These are phyloP conservation scores for Jamesozyma piceae DNA, from an alignment of 805 yeast species.

Conservation along the genomic window DNA sequence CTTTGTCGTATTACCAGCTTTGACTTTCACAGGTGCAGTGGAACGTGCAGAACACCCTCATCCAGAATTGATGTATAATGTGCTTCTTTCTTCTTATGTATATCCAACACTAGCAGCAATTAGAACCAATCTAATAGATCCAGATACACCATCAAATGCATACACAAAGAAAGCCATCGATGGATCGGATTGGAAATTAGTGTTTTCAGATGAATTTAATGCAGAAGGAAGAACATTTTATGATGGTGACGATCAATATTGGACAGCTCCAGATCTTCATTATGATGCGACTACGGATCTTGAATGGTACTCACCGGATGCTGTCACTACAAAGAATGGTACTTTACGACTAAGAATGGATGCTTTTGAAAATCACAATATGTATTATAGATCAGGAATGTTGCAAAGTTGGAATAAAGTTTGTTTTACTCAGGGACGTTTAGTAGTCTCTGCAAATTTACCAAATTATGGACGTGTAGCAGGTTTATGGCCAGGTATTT, in stretches of 20 bases:
- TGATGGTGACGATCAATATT: slow-evolving; percentile 84
- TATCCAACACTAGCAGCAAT: slow-evolving; percentile 47
- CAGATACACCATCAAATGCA: slow-evolving; percentile 50
- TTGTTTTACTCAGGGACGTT: slow-evolving; percentile 76
- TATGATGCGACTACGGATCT: slow-evolving; percentile 83
- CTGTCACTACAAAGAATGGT: slow-evolving; percentile 68
- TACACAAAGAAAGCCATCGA: slow-evolving; percentile 42
- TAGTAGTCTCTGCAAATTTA: slow-evolving; percentile 67
- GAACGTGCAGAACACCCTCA: slow-evolving; percentile 13
- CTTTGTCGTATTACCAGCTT: slow-evolving; percentile 71
- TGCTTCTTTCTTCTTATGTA: slow-evolving; percentile 37
- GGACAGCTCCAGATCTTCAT: slow-evolving; percentile 75
- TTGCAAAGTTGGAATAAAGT: slow-evolving; percentile 85
- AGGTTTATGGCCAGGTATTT: slow-evolving; percentile 94
- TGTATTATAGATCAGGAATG: slow-evolving; percentile 85
- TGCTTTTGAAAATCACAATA: slow-evolving; percentile 68
- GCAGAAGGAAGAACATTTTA: slow-evolving; percentile 85
- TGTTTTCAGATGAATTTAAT: slow-evolving; percentile 86
- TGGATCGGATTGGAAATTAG: slow-evolving; percentile 66
- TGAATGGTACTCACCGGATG: slow-evolving; percentile 95
- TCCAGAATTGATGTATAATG: slow-evolving; percentile 9
- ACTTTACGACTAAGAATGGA: slow-evolving; percentile 62
- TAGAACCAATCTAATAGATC: slow-evolving; percentile 46
- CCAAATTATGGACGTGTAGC: slow-evolving; percentile 71
- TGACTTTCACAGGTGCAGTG: slow-evolving; percentile 73